Percentiles rank a stretch among this genome's conserved stretches.
phyloP scores from a whole-genome alignment of 164 flowering plant species.

The Tetracentron sinense region DNA sequence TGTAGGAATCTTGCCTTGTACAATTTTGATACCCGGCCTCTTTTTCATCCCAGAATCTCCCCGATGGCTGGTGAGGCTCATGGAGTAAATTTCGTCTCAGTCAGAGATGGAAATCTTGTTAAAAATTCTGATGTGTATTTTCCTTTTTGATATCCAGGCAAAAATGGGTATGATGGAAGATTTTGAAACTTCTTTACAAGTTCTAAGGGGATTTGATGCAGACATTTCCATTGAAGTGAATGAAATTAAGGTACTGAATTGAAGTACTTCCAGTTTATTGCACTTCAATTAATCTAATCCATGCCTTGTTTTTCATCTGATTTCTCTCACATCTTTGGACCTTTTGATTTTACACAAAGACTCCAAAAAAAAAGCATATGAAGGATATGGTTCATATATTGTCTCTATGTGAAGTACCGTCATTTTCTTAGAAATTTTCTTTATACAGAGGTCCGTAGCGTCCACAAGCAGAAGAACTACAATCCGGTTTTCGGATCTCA shows the following conservation, averaged over 20 bases:
- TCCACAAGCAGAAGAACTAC: conserved; percentile 53
- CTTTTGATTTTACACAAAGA: no score
- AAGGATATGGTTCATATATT: no score
- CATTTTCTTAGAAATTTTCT: conserved; percentile 12
- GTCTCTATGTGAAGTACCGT: no score
- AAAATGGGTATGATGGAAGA: conserved; percentile 98
- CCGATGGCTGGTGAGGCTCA: conserved; percentile 79
- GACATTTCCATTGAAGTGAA: conserved; percentile 85
- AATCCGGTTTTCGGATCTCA: conserved; percentile 67
- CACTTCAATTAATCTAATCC: background rate
- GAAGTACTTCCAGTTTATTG: conserved; percentile 2
- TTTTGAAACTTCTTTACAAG: conserved; percentile 94
- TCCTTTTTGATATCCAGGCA: conserved; percentile 47
- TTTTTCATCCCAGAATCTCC: conserved; percentile 99
- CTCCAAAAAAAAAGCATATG: no score
- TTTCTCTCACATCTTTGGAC: no score
- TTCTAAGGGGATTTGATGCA: conserved; percentile 87
- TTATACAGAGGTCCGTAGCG: conserved; percentile 63
- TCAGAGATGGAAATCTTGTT: background rate
- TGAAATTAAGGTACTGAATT: conserved; percentile 77
- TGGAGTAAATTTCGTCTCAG: background rate
- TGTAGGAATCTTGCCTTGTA: conserved; percentile 86
- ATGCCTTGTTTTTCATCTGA: background rate
- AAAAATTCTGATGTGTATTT: conserved; percentile 6
- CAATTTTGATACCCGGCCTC: conserved; percentile 79